Evolutionary conservation across 805 yeast species (phyloP).

Genomic region (Candida ponderosae): DNA sequence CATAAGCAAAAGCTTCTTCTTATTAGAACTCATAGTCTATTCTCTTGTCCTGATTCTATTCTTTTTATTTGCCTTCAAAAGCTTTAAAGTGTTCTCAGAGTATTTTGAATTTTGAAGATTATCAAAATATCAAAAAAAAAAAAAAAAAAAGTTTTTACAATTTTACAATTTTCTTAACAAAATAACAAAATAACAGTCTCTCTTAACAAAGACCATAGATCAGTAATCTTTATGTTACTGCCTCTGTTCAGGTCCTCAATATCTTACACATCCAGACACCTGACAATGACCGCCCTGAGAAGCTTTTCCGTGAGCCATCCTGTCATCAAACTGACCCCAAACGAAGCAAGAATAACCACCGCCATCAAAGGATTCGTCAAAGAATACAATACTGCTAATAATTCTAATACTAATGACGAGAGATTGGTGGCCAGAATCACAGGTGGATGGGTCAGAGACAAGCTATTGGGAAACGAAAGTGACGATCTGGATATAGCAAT

Average conservation of each 20-base stretch:
- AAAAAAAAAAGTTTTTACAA: no score
- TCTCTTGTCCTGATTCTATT: neutral
- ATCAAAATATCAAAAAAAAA: no score
- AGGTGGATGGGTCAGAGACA: constrained; percentile 99
- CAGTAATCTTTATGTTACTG: no score
- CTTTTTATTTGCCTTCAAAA: neutral
- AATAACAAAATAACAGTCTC: no score
- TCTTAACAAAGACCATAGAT: no score
- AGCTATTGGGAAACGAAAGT: constrained; percentile 69
- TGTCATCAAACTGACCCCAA: constrained; percentile 26
- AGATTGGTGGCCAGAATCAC: constrained; percentile 68
- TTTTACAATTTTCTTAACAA: no score
- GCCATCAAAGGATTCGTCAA: constrained; percentile 34
- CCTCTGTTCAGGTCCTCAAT: no score
- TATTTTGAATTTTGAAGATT: no score
- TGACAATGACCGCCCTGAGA: constrained; percentile 6
- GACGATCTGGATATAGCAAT: constrained; percentile 92
- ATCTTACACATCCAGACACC: no score
- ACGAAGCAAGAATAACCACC: constrained; percentile 33
- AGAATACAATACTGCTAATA: constrained; percentile 22
- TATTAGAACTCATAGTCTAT: constrained; percentile 23
- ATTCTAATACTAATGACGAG: constrained; percentile 3
- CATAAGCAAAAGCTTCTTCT: constrained; percentile 61
- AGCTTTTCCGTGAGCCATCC: constrained; percentile 7
- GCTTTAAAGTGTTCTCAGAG: no score